Conservation (phyloP, 1,139 yeast genomes). For the Meyerozyma smithsonii region DNA sequence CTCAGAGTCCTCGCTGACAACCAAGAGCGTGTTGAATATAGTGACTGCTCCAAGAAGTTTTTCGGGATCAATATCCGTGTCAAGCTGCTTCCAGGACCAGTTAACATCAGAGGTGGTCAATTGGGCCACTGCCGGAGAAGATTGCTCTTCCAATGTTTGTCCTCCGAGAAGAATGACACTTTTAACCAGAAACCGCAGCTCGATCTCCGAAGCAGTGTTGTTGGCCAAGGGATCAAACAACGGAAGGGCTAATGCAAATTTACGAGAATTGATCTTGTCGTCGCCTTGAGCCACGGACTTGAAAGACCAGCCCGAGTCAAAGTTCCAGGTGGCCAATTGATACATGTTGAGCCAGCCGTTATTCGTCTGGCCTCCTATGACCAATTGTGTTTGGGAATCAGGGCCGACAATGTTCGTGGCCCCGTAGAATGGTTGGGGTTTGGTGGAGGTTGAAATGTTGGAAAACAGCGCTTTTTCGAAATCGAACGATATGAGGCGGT, state of each 20-base stretch:
- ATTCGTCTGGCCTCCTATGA: conserved; percentile 51
- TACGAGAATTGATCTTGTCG: conserved; percentile 41
- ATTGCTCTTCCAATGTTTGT: conserved; percentile 18
- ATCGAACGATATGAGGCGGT: conserved; percentile 33
- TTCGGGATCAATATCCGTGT: conserved; percentile 13
- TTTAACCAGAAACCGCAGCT: conserved; percentile 18
- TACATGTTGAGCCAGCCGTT: conserved; percentile 58
- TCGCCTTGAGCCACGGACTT: conserved; percentile 18
- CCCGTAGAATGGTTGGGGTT: conserved; percentile 48
- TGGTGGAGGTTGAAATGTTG: conserved; percentile 39
- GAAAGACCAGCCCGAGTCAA: conserved; percentile 56
- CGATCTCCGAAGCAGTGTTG: conserved; percentile 15
- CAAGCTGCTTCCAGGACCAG: conserved; percentile 41
- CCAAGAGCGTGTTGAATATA: conserved; percentile 38
- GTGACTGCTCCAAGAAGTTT: conserved; percentile 35
- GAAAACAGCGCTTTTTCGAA: conserved; percentile 18
- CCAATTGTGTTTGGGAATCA: conserved; percentile 31
- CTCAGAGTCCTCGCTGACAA: conserved; percentile 18
- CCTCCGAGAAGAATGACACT: conserved; percentile 39
- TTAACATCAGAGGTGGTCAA: conserved; percentile 28
- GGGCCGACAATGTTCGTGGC: conserved; percentile 43
- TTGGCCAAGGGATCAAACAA: conserved; percentile 25
- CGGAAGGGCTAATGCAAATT: conserved; percentile 44
- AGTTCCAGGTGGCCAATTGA: conserved; percentile 59
- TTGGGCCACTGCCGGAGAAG: conserved; percentile 38